A percentile compares a stretch with the other conserved stretches of the same genome.
phyloP scores from a whole-genome alignment of 2,329 filamentous ascomycete genomes.

The Scytalidium sp. region DNA sequence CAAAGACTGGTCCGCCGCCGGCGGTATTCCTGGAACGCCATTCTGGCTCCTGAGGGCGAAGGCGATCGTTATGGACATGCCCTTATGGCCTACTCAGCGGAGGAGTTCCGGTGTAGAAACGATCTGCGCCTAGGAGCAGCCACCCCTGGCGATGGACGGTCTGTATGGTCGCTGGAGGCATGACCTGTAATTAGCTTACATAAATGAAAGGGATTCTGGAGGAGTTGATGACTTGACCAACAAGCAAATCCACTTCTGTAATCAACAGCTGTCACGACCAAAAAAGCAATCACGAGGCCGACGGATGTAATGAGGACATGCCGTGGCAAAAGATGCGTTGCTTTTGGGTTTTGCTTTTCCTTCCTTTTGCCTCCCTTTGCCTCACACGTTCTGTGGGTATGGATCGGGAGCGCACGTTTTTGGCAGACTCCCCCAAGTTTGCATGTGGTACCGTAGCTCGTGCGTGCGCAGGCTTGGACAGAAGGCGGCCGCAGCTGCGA shows the following conservation, averaged over 20 bases:
- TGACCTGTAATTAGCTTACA: constrained; percentile 9
- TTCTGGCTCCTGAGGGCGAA: constrained; percentile 54
- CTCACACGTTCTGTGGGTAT: not conserved
- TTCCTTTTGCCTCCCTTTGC: not conserved
- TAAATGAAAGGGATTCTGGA: constrained; percentile 35
- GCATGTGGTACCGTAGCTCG: no score
- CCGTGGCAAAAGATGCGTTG: not conserved
- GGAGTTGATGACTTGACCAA: constrained; percentile 3
- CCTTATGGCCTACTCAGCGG: constrained; percentile 26
- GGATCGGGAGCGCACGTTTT: no score
- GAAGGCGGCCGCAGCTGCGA: no score
- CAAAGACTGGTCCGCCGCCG: not conserved
- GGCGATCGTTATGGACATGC: constrained; percentile 64
- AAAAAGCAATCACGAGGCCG: no score
- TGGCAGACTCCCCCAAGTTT: no score
- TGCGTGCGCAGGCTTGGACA: no score
- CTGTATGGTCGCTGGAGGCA: constrained; percentile 18
- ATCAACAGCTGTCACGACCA: not conserved
- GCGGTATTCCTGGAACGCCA: not conserved
- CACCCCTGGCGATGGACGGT: constrained; percentile 33
- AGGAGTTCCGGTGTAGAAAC: not conserved
- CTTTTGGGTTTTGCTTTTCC: not conserved
- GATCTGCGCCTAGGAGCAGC: constrained; percentile 9
- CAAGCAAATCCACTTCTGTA: not conserved
- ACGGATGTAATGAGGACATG: no score